Percentiles rank a stretch among this genome's conserved stretches.
phyloP scores from a whole-genome alignment of 129 eudicot genomes.

The Dittrichia graveolens region DNA sequence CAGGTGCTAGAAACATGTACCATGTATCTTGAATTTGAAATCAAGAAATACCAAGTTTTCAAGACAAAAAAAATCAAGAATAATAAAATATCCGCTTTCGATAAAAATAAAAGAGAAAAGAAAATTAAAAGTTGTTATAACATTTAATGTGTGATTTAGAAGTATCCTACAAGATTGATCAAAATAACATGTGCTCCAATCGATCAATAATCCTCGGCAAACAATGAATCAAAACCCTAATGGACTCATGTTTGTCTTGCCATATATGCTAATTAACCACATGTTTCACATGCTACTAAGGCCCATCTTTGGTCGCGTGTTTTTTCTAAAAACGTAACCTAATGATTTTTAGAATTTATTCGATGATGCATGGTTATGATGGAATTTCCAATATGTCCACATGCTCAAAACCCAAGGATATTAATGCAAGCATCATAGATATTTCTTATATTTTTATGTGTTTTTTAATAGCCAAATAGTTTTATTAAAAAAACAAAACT shows the following conservation, averaged over 20 bases:
- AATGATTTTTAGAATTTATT: conserved; percentile 34
- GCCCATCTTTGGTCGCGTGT: conserved; percentile 30
- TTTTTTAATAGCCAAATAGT: too few relatives aligned
- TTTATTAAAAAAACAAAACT: not conserved
- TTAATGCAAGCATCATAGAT: conserved; percentile 13
- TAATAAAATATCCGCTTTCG: too few relatives aligned
- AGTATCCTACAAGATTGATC: conserved; percentile 12
- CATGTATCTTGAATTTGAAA: too few relatives aligned
- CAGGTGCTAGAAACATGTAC: too few relatives aligned
- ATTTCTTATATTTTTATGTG: too few relatives aligned
- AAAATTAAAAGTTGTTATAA: not conserved
- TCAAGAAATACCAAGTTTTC: too few relatives aligned
- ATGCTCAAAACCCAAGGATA: conserved; percentile 23
- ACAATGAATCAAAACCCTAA: conserved; percentile 24
- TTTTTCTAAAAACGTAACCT: conserved; percentile 29
- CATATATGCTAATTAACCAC: conserved; percentile 34
- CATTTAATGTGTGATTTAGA: conserved; percentile 25
- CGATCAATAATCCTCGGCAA: conserved; percentile 21
- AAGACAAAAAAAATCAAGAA: too few relatives aligned
- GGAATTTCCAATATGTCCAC: conserved; percentile 22
- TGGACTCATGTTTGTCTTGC: conserved; percentile 29
- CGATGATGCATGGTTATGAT: conserved; percentile 23
- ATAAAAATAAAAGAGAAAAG: too few relatives aligned
- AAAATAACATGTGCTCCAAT: conserved; percentile 33
- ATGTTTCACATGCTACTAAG: conserved; percentile 38